phyloP scores from a whole-genome alignment of 768 basidiomycete genomes.

The Boletus sp. region DNA sequence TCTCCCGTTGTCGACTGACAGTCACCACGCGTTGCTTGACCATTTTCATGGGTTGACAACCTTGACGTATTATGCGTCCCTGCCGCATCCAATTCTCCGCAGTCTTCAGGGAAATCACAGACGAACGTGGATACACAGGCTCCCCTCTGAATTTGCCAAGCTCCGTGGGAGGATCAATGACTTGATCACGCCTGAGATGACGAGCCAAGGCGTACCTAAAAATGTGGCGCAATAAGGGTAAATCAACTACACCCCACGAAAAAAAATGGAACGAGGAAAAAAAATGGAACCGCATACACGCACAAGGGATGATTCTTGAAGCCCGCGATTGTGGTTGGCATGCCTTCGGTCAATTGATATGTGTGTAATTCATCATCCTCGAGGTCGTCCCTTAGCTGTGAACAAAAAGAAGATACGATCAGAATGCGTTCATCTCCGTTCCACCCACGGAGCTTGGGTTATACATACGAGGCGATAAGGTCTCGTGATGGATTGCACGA shows the following conservation, averaged over 20 bases:
- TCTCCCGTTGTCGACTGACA: constrained; percentile 70
- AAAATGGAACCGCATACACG: constrained; percentile 2
- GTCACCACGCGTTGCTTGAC: constrained; percentile 85
- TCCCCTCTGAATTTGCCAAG: constrained; percentile 93
- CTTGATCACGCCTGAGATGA: constrained; percentile 86
- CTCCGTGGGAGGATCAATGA: constrained; percentile 76
- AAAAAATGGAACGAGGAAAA: constrained; percentile 4
- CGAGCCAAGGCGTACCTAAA: constrained; percentile 78
- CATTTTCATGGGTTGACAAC: constrained; percentile 85
- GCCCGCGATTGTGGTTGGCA: constrained; percentile 87
- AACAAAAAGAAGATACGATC: constrained; percentile 2
- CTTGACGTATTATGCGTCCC: constrained; percentile 69
- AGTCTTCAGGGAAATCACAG: constrained; percentile 84
- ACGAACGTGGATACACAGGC: constrained; percentile 82
- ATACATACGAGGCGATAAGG: constrained; percentile 77
- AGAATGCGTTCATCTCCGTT: constrained; percentile 20
- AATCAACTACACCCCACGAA: not conserved
- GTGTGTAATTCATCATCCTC: constrained; percentile 87
- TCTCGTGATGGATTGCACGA: constrained; percentile 60
- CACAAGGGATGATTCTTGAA: constrained; percentile 97
- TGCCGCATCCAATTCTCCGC: constrained; percentile 94
- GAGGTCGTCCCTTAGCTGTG: constrained; percentile 84
- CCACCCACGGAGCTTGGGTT: constrained; percentile 13
- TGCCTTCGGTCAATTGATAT: constrained; percentile 80
- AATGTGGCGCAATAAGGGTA: constrained; percentile 1